These are phyloP conservation scores for Ogataea pini DNA, from an alignment of 805 yeast genomes.

Conservation along the genomic window DNA sequence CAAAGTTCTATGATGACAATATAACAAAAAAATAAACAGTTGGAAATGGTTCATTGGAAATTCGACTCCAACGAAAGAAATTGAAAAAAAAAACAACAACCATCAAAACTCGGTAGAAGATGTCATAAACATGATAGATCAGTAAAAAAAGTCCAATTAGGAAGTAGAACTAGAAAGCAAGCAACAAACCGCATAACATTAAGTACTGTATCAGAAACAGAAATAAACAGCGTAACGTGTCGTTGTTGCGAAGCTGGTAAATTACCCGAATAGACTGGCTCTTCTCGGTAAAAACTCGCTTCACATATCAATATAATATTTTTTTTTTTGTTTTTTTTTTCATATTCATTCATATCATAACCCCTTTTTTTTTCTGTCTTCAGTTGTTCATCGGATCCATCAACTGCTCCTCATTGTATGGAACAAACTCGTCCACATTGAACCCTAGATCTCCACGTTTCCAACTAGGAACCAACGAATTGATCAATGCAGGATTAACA, in stretches of 20 bases:
- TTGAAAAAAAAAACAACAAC: not conserved
- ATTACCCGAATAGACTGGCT: not conserved
- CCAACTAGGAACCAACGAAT: constrained; percentile 46
- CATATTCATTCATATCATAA: constrained; percentile 6
- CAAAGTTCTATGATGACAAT: constrained; percentile 8
- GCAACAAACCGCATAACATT: constrained; percentile 3
- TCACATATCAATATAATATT: not conserved
- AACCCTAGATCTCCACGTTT: constrained; percentile 25
- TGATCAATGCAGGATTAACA: constrained; percentile 42
- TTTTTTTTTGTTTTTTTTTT: not conserved
- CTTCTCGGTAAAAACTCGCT: not conserved
- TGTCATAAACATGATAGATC: not conserved
- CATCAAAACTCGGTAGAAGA: not conserved
- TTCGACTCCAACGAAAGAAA: not conserved
- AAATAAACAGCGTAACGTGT: not conserved
- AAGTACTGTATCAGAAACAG: not conserved
- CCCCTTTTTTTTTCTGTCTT: not conserved
- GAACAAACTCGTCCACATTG: constrained; percentile 40
- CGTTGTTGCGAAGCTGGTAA: no score
- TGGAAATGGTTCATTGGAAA: not conserved
- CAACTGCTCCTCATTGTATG: constrained; percentile 40
- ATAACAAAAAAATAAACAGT: not conserved
- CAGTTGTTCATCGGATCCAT: constrained; percentile 29
- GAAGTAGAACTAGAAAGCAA: not conserved
- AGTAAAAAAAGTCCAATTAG: not conserved